These are phyloP conservation scores for Acrocalymma vagum DNA, from an alignment of 2,329 filamentous ascomycete species.

Conservation along the genomic window DNA sequence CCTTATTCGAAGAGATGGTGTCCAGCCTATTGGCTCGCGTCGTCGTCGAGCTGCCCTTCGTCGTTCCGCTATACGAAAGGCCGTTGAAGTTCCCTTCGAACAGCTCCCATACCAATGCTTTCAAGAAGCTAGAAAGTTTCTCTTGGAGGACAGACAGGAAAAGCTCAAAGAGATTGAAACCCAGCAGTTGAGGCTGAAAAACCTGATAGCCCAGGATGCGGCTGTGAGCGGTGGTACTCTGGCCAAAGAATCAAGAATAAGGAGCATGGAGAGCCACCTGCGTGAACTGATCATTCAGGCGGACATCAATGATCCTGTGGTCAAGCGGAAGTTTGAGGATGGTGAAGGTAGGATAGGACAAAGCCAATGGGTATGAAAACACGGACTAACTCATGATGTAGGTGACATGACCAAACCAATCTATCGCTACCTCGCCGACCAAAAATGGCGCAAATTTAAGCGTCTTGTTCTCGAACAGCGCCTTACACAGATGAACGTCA, in stretches of 20 bases:
- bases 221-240: conserved; percentile 68
- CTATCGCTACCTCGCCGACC: conserved; percentile 87
- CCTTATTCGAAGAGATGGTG: conserved; percentile 70
- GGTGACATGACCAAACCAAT: conserved; percentile 97
- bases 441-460: conserved; percentile 87
- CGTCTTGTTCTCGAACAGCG: conserved; percentile 83
- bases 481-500: conserved; percentile 83
- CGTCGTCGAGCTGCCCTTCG: conserved; percentile 70
- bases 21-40: conserved; percentile 81
- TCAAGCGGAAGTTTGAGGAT: conserved; percentile 95
- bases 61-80: conserved; percentile 57
- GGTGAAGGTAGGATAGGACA: conserved; percentile 73
- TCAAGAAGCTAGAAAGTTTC: conserved; percentile 88
- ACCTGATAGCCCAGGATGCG: conserved; percentile 67
- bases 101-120: conserved; percentile 97
- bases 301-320: conserved; percentile 92
- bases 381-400: conserved; percentile 52
- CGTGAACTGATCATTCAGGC: conserved; percentile 86
- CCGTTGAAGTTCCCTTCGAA: conserved; percentile 81
- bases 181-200: conserved; percentile 73
- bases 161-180: conserved; percentile 78
- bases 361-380: not conserved
- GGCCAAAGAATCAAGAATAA: conserved; percentile 72
- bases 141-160: conserved; percentile 80
- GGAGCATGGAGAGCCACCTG: conserved; percentile 74